phyloP scores from a whole-genome alignment of 345 rosid species.

The Pugionium cornutum region DNA sequence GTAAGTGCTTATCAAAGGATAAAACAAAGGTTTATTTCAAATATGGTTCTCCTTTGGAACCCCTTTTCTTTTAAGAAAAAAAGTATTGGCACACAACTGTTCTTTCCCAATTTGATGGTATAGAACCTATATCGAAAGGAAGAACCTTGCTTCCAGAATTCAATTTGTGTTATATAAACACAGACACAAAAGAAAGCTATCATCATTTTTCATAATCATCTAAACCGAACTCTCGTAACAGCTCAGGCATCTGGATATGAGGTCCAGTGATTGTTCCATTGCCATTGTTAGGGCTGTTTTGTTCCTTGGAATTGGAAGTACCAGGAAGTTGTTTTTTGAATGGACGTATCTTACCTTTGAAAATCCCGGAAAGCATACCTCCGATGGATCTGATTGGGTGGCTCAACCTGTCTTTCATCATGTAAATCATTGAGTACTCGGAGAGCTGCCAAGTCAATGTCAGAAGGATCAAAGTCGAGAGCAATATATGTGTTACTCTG shows the following conservation, averaged over 20 bases:
- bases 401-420: conserved; percentile 54
- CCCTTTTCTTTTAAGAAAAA: conserved; percentile 9
- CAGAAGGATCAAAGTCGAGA: conserved; percentile 64
- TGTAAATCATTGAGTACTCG: conserved; percentile 62
- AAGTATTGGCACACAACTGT: background rate
- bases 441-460: conserved; percentile 80
- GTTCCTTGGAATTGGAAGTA: conserved; percentile 5
- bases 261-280: conserved; percentile 26
- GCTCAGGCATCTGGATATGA: conserved; percentile 48
- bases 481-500: conserved; percentile 61
- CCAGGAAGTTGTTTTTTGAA: conserved; percentile 22
- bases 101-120: background rate
- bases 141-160: background rate
- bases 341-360: conserved; percentile 35
- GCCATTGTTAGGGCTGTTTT: conserved; percentile 22
- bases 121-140: background rate
- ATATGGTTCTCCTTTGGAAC: conserved; percentile 28
- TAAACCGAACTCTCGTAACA: conserved; percentile 47
- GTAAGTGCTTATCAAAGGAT: background rate
- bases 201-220: conserved; percentile 31
- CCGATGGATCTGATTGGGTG: conserved; percentile 68
- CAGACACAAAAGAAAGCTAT: background rate
- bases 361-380: conserved; percentile 48
- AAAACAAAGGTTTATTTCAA: conserved; percentile 3
- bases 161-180: background rate